Evolutionary conservation across 768 basidiomycete species (phyloP), one percentile per base, ranked within the genome.

Genomic region (Mycena vitilis): DNA sequence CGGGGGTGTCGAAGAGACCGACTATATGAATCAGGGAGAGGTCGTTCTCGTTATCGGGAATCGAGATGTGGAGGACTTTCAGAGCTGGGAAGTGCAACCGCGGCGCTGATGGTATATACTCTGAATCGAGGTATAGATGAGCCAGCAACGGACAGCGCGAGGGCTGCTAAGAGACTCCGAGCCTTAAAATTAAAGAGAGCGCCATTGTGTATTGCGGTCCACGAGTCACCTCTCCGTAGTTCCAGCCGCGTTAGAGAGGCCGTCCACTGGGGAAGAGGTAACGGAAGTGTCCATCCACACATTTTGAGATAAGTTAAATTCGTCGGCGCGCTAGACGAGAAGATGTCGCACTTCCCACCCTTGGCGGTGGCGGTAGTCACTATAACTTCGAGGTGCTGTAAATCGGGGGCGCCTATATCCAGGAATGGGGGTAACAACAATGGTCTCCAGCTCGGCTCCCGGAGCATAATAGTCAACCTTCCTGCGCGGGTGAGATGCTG

Each of bases 331-430:
- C 53, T 53, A 0, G 22, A 18, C 2, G 40, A 23, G 20, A 55
- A 63, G 4, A 63, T 23, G 23, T 63, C 25, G 30, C 2, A 45
- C 18, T 10, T 10, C 15, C 4, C 1, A 22, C 15, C 13, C 7
- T 15, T 4, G n/a, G 16, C 13, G 8, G 0, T 12, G 16, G 10
- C 30, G 16, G 20, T 18, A 40, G 48, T 23, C 25, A 11, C 30
- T 20, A 23, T 36, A 16, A 63, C n/a, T 11, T 55, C 53, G 4
- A 63, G 34, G 13, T 55, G 37, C n/a, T 63, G 52, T 25, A 63
- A 38, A 38, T 25, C 18, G 40, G 53, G 34, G 18, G 42, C 62
- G 4, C 1, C 18, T 12, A 48, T 25, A 18, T 56, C 10, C 1
- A 22, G 44, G 13, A 63, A 47, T 10, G 42, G 44, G 4, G 42